phyloP scores from a whole-genome alignment of 2,329 filamentous ascomycete genomes.

The Stagonosporopsis chrysanthemi region DNA sequence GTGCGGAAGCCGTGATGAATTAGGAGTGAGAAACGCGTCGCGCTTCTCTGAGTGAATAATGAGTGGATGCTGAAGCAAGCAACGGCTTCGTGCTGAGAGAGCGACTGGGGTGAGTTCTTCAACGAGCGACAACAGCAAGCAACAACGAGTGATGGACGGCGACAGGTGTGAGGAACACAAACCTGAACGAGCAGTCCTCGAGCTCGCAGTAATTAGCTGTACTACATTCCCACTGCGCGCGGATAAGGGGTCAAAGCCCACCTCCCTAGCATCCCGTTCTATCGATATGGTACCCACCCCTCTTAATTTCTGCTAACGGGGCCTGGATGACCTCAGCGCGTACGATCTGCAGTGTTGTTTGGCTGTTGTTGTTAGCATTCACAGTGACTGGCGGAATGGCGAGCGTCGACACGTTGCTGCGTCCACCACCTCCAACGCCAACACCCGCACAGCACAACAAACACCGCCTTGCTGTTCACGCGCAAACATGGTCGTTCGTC shows the following conservation, averaged over 20 bases:
- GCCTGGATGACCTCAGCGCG: conserved; percentile 42
- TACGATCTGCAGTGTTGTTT: background rate
- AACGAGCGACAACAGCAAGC: conserved; percentile 32
- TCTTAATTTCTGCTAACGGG: conserved; percentile 46
- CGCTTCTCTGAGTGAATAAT: conserved; percentile 37
- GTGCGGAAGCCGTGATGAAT: conserved; percentile 63
- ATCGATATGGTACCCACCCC: conserved; percentile 35
- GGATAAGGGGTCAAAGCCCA: conserved; percentile 30
- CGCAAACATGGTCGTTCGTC: background rate
- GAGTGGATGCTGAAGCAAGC: background rate
- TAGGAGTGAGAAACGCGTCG: conserved; percentile 47
- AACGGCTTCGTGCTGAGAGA: conserved; percentile 31
- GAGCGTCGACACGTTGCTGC: conserved; percentile 7
- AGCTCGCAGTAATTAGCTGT: conserved; percentile 30
- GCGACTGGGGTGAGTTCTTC: conserved; percentile 31
- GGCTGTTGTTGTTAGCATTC: background rate
- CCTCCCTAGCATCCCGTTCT: conserved; percentile 33
- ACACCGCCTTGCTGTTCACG: background rate
- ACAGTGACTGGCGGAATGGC: background rate
- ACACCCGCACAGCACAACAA: background rate
- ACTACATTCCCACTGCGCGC: conserved; percentile 31
- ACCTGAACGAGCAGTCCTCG: conserved; percentile 20
- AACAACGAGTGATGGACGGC: conserved; percentile 28
- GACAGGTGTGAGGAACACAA: conserved; percentile 27
- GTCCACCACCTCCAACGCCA: conserved; percentile 18